These are phyloP conservation scores for Colletotrichum musae DNA, from an alignment of 2,329 filamentous ascomycete species.

Conservation along the genomic window DNA sequence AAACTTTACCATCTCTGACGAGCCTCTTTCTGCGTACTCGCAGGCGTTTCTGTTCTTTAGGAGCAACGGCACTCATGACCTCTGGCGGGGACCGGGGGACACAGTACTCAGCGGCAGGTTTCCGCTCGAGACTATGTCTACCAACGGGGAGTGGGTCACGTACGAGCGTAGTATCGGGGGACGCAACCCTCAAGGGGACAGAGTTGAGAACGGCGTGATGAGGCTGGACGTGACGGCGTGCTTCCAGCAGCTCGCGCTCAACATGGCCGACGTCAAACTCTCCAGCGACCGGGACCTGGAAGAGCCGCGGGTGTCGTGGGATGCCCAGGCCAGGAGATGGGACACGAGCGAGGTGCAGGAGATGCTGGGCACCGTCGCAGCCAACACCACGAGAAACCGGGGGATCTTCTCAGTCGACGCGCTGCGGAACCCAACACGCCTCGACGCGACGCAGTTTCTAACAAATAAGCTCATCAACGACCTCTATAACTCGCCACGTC, in stretches of 20 bases:
- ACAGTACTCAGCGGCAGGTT: background rate
- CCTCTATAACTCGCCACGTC: constrained; percentile 37
- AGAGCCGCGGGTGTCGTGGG: constrained; percentile 38
- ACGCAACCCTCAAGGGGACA: background rate
- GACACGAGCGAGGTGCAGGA: constrained; percentile 38
- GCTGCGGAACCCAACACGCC: constrained; percentile 18
- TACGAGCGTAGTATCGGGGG: background rate
- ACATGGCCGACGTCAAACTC: constrained; percentile 42
- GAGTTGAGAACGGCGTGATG: constrained; percentile 30
- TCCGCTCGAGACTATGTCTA: background rate
- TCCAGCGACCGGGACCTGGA: constrained; percentile 40
- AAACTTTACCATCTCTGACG: constrained; percentile 11
- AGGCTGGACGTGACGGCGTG: constrained; percentile 39
- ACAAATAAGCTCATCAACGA: constrained; percentile 43
- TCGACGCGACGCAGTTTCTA: constrained; percentile 39
- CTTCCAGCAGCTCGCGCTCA: constrained; percentile 41
- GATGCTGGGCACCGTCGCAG: constrained; percentile 37
- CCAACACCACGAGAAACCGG: constrained; percentile 7
- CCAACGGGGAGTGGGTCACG: constrained; percentile 18
- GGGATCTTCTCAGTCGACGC: constrained; percentile 41
- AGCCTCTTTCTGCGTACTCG: background rate
- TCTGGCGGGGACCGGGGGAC: constrained; percentile 3
- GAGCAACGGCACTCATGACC: constrained; percentile 9
- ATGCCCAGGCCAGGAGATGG: constrained; percentile 30
- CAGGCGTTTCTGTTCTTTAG: constrained; percentile 12